Evolutionary conservation across 2,329 filamentous ascomycete species (phyloP), one percentile per base, ranked within the genome.

Genomic region (Monilinia laxa): DNA sequence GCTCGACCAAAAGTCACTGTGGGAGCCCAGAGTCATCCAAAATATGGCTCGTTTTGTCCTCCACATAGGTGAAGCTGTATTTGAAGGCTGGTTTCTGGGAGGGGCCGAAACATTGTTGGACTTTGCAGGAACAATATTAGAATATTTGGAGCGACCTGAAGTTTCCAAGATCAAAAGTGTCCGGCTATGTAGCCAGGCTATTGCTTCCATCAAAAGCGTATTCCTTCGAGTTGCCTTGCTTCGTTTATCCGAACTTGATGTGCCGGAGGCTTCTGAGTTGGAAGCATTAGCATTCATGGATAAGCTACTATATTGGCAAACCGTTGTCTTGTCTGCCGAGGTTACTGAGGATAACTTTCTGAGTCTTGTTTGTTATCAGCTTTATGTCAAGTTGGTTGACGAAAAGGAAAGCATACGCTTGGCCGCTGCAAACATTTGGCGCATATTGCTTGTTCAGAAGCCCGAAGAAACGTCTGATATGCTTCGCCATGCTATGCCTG

Each of bases 51-150:
- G 93, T 16, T 90, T 97, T 70, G 87, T 89, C 42, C 81, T 86
- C 3, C 92, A 98, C 75, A 85, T 98, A 76, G 87, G 90, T 0
- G 95, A 99, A 76, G 91, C 92, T 7, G 89, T 97, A 16, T 97
- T 95, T 71, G 95, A 98, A 78, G 95, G 95, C 20, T 97, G 93
- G 92, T 98, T 98, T 75, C 86, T 97, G 70, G 90, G 95, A 71
- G 94, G 94, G 1, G 91, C 91, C 1, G 90, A 93, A 72, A 84
- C 87, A 4, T 85, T 95, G 72, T 84, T 98, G 42, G 93, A 98
- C 73, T 96, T 97, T 73, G 85, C 89, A 4, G 95, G 94, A 1
- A 88, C 89, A 64, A 79, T 97, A 9, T 79, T 99, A 9, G 95
- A 99, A 76, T 94, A 96, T 73, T 81, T 99, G 4, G 92, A 97